phyloP scores from a whole-genome alignment of 495 filamentous ascomycete species.

The Corynascus novoguineensis region DNA sequence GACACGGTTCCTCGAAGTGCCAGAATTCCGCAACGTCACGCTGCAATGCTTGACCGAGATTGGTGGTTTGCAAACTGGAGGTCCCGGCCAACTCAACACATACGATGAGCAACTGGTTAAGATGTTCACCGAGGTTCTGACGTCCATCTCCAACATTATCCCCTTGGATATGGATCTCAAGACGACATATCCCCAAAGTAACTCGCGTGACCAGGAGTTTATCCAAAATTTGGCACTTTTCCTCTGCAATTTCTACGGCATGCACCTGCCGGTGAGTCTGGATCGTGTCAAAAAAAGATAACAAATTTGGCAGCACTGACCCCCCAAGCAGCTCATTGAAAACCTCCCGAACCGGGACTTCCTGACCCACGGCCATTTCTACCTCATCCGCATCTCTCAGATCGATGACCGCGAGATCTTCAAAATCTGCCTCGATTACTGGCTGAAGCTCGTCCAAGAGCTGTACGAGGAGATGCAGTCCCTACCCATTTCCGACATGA shows the following conservation, averaged over 20 bases:
- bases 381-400: slow-evolving; percentile 94
- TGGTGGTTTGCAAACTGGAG: slow-evolving; percentile 74
- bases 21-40: slow-evolving; percentile 93
- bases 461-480: slow-evolving; percentile 98
- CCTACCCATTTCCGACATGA: slow-evolving; percentile 84
- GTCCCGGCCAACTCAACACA: slow-evolving; percentile 56
- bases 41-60: slow-evolving; percentile 97
- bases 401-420: slow-evolving; percentile 99
- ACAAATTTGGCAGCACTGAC: neutral
- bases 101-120: slow-evolving; percentile 91
- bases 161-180: slow-evolving; percentile 85
- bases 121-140: slow-evolving; percentile 96
- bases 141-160: slow-evolving; percentile 81
- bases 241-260: slow-evolving; percentile 89
- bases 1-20: slow-evolving; percentile 79
- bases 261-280: slow-evolving; percentile 78
- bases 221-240: slow-evolving; percentile 95
- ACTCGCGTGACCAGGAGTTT: slow-evolving; percentile 92
- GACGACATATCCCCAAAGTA: slow-evolving; percentile 80
- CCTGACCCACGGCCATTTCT: slow-evolving; percentile 92
- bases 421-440: slow-evolving; percentile 98
- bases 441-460: slow-evolving; percentile 97
- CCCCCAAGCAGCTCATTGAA: slow-evolving; percentile 72
- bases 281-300: neutral
- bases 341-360: slow-evolving; percentile 92